Percentiles rank a stretch among this genome's conserved stretches.
Evolutionary conservation across 108 stramenopile genomes (phyloP).

Genomic region (Cyclotella cryptica): DNA sequence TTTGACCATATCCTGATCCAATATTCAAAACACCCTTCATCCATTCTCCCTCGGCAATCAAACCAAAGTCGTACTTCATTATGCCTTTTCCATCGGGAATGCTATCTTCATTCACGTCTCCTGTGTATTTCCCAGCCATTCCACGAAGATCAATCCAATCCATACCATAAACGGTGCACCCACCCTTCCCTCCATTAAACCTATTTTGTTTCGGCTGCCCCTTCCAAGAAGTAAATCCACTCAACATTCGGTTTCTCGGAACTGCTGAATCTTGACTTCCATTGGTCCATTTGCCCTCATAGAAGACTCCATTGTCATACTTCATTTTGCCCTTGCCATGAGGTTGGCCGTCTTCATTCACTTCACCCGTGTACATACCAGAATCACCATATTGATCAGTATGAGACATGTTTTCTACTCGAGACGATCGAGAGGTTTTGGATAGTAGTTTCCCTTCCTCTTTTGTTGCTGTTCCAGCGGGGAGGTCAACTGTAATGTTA

Average conservation of each 20-base stretch:
- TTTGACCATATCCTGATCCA: background rate
- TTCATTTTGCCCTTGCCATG: constrained; percentile 68
- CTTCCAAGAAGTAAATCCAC: constrained; percentile 16
- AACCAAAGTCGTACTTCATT: constrained; percentile 30
- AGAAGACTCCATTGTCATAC: constrained; percentile 63
- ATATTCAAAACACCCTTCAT: constrained; percentile 17
- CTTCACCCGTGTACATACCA: constrained; percentile 61
- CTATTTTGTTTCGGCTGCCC: background rate
- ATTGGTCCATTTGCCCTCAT: constrained; percentile 48
- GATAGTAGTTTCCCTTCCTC: too few species aligned
- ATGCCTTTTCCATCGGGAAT: constrained; percentile 16
- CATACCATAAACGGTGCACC: constrained; percentile 17
- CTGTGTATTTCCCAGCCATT: constrained; percentile 8
- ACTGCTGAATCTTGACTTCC: constrained; percentile 12
- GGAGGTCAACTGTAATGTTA: too few species aligned
- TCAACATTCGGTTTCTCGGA: background rate
- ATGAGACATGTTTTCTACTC: constrained; percentile 19
- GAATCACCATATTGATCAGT: constrained; percentile 63
- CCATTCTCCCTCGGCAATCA: constrained; percentile 18
- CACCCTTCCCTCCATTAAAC: background rate
- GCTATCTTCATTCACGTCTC: constrained; percentile 11
- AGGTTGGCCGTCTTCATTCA: constrained; percentile 48
- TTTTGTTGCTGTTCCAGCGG: too few species aligned
- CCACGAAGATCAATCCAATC: constrained; percentile 16
- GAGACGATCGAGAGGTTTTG: too few species aligned